Evolutionary conservation across 106 monocot species (phyloP).

Genomic region (Apostasia shenzhenica): DNA sequence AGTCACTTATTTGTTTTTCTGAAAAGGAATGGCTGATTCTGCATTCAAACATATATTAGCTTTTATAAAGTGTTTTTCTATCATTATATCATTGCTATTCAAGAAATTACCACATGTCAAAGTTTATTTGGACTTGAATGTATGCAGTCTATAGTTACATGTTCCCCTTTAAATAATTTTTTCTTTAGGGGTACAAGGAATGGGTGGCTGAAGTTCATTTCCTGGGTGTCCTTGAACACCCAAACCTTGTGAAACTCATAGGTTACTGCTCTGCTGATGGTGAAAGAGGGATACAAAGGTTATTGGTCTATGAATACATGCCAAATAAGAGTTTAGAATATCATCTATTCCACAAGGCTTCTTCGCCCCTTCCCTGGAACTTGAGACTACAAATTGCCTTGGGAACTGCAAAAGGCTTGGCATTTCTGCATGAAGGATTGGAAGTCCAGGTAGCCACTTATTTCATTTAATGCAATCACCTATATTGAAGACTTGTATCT

Average conservation of each 20-base stretch:
- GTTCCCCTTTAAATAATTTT: background rate
- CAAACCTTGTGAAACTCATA: conserved; percentile 37
- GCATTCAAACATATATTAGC: too few species aligned
- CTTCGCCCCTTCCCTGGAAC: conserved; percentile 26
- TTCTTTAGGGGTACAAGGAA: conserved; percentile 26
- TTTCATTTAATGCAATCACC: too few species aligned
- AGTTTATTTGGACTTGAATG: too few species aligned
- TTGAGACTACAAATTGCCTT: conserved; percentile 22
- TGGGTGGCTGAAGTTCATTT: conserved; percentile 38
- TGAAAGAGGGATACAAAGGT: conserved; percentile 21
- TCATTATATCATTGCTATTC: too few species aligned
- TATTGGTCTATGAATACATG: conserved; percentile 35
- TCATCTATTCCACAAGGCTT: conserved; percentile 23
- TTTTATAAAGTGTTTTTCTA: too few species aligned
- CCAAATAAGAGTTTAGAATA: conserved; percentile 34
- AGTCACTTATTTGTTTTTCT: too few species aligned
- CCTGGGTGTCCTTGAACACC: conserved; percentile 33
- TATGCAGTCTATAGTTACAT: too few species aligned
- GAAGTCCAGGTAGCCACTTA: conserved; percentile 21
- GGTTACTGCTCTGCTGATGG: conserved; percentile 29
- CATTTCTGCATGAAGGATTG: conserved; percentile 32
- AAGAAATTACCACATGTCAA: too few species aligned
- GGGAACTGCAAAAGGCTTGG: conserved; percentile 31
- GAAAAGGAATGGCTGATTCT: too few species aligned
- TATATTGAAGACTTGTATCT: too few species aligned